Conservation (phyloP, 305 asterid genomes). For the Fraxinus latifolia region DNA sequence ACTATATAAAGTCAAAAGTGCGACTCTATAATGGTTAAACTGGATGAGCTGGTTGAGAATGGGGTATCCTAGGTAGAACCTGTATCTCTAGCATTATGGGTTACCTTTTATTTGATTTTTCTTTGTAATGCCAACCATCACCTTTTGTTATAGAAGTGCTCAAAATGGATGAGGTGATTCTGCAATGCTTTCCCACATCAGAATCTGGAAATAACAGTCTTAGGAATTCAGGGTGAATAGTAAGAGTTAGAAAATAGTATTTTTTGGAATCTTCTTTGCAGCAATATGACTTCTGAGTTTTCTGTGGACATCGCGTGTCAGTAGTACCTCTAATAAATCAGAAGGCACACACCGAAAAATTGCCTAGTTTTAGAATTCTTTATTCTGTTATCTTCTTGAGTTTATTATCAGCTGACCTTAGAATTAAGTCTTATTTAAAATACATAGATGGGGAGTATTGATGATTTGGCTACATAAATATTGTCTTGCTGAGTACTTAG, state of each 20-base stretch:
- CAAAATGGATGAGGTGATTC: not conserved
- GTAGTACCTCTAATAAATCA: not conserved
- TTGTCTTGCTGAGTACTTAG: constrained; percentile 1
- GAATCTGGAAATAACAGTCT: not conserved
- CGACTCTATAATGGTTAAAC: not conserved
- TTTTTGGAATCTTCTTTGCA: not conserved
- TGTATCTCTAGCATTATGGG: not conserved
- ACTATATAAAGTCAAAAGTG: not conserved
- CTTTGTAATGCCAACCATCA: not conserved
- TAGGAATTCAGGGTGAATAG: not conserved
- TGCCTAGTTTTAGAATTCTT: not conserved
- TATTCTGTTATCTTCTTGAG: not conserved
- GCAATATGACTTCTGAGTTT: not conserved
- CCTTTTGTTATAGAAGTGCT: not conserved
- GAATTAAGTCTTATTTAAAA: not conserved
- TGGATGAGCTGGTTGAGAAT: not conserved
- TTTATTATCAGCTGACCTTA: not conserved
- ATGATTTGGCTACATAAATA: not conserved
- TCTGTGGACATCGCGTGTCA: not conserved
- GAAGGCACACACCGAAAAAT: not conserved
- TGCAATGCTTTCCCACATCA: not conserved
- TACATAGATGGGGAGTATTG: not conserved
- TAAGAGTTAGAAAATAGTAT: not conserved
- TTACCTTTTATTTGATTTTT: not conserved
- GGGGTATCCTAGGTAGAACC: not conserved